These are phyloP conservation scores for Acer campestre DNA, from an alignment of 345 rosid genomes.

Conservation along the genomic window DNA sequence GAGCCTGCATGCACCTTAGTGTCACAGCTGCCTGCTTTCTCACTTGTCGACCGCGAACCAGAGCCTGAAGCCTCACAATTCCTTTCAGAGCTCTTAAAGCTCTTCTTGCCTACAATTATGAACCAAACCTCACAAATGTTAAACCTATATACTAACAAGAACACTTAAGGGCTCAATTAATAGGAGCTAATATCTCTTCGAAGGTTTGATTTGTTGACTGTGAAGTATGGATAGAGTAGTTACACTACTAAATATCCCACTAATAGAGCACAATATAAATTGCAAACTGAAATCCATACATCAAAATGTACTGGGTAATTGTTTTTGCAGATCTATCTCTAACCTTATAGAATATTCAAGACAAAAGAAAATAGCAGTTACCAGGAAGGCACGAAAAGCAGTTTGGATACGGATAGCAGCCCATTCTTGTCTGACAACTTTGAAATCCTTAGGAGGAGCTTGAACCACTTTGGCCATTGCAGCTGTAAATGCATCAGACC, in stretches of 20 bases:
- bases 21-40: slow-evolving; percentile 98
- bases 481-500: slow-evolving; percentile 57
- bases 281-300: background rate
- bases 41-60: slow-evolving; percentile 90
- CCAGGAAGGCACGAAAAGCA: slow-evolving; percentile 93
- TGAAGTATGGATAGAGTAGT: background rate
- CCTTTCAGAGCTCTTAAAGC: slow-evolving; percentile 91
- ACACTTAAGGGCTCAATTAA: background rate
- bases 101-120: slow-evolving; percentile 67
- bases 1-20: slow-evolving; percentile 96
- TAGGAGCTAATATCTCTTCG: background rate
- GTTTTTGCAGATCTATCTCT: slow-evolving; percentile 8
- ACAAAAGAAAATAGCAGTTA: slow-evolving; percentile 27
- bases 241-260: background rate
- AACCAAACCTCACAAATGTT: background rate
- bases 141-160: background rate
- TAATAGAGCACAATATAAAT: background rate
- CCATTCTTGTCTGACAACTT: slow-evolving; percentile 82
- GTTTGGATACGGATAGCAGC: slow-evolving; percentile 92
- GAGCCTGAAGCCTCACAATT: slow-evolving; percentile 90
- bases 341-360: background rate
- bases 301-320: background rate
- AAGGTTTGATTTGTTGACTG: background rate
- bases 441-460: slow-evolving; percentile 89
- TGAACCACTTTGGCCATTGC: slow-evolving; percentile 83